A percentile compares a stretch with the other conserved stretches of the same genome.
phyloP scores from a whole-genome alignment of 306 rosid genomes.

The Prosopis cineraria region DNA sequence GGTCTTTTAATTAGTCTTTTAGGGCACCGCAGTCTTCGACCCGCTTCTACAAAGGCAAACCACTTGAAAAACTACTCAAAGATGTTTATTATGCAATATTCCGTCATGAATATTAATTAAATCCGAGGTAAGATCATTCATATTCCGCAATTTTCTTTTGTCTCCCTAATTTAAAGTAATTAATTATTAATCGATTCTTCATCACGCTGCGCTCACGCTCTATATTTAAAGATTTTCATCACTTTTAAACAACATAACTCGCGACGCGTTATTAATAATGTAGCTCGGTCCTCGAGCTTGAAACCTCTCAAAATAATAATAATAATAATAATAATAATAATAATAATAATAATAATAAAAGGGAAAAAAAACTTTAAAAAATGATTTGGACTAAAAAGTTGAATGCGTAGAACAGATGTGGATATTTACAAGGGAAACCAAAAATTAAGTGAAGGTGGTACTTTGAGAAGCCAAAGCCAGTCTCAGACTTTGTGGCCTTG shows the following conservation, averaged over 20 bases:
- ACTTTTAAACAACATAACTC: not conserved
- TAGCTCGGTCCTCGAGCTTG: not conserved
- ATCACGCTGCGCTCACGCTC: not conserved
- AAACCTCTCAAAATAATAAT: not conserved
- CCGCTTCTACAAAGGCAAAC: not conserved
- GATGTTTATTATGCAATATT: not conserved
- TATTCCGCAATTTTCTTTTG: not conserved
- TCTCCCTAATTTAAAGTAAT: not conserved
- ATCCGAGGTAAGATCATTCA: not conserved
- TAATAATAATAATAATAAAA: too few species aligned
- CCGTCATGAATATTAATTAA: not conserved
- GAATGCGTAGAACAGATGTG: not conserved
- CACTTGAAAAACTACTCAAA: not conserved
- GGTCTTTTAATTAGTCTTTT: not conserved
- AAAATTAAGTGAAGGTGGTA: conserved; percentile 52
- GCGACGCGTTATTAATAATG: not conserved
- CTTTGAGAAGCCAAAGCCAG: conserved; percentile 65
- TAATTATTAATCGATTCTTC: too few species aligned
- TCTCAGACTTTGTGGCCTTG: conserved; percentile 68
- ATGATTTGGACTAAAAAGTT: not conserved
- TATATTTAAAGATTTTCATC: not conserved
- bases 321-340: too few species aligned
- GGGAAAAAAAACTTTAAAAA: too few species aligned
- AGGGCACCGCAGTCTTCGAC: not conserved
- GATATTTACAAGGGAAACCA: conserved; percentile 16